phyloP scores from a whole-genome alignment of 768 basidiomycete species.

The Hygrophorus russula region DNA sequence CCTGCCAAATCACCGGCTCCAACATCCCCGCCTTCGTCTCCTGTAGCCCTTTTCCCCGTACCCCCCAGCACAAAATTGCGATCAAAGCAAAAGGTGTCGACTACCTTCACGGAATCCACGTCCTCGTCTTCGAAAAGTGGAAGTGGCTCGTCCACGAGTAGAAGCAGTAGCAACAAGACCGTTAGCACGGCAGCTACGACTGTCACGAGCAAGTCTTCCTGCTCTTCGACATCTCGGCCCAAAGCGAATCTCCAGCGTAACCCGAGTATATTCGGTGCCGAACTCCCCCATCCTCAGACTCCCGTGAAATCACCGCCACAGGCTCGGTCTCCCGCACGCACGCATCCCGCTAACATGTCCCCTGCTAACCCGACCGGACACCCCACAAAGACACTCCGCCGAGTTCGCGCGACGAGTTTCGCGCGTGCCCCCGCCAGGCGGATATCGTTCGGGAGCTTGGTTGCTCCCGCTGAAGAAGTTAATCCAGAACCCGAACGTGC shows the following conservation, averaged over 20 bases:
- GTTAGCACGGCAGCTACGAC: neutral
- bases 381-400: constrained; percentile 34
- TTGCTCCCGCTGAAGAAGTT: constrained; percentile 24
- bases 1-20: constrained; percentile 8
- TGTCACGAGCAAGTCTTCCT: neutral
- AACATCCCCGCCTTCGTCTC: constrained; percentile 12
- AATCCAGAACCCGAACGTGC: constrained; percentile 21
- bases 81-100: constrained; percentile 11
- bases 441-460: constrained; percentile 56
- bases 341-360: constrained; percentile 3
- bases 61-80: constrained; percentile 6
- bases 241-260: constrained; percentile 40
- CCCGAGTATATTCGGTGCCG: constrained; percentile 57
- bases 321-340: constrained; percentile 5
- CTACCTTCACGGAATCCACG: neutral
- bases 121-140: neutral
- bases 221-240: neutral
- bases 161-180: neutral
- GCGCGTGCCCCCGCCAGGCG: constrained; percentile 35
- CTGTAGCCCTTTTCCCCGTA: neutral
- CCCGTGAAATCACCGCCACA: constrained; percentile 13
- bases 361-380: constrained; percentile 11
- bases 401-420: constrained; percentile 40
- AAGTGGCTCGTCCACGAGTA: constrained; percentile 1
- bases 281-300: constrained; percentile 38